Conservation (phyloP, 2,329 filamentous ascomycete genomes). For the Monascus ruber region DNA sequence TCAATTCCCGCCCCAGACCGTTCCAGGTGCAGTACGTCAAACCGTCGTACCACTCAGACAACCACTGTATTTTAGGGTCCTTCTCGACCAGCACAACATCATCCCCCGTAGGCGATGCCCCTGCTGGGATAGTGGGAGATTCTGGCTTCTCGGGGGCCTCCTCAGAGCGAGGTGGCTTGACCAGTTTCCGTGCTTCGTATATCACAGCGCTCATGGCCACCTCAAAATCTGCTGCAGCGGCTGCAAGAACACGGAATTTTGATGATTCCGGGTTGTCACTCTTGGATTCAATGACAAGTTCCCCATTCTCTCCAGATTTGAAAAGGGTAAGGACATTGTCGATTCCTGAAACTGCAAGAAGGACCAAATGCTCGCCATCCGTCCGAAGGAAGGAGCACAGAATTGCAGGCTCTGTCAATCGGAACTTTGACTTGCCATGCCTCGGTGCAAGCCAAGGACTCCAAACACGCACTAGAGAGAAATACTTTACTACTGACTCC, state of each 20-base stretch:
- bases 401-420: conserved; percentile 65
- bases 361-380: conserved; percentile 62
- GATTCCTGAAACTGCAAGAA: conserved; percentile 67
- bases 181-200: conserved; percentile 69
- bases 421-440: conserved; percentile 59
- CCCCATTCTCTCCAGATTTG: conserved; percentile 51
- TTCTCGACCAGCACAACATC: conserved; percentile 34
- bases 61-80: conserved; percentile 45
- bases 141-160: conserved; percentile 7
- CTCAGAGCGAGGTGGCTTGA: conserved; percentile 25
- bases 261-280: conserved; percentile 55
- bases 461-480: conserved; percentile 69
- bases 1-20: conserved; percentile 70
- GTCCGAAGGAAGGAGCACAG: conserved; percentile 64
- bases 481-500: conserved; percentile 59
- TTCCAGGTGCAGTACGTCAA: conserved; percentile 98
- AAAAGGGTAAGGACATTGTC: conserved; percentile 60
- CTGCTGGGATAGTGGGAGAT: conserved; percentile 9
- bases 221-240: conserved; percentile 62
- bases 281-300: conserved; percentile 55
- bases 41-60: conserved; percentile 83
- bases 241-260: conserved; percentile 54
- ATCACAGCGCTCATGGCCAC: conserved; percentile 67
- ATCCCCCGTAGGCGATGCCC: conserved; percentile 22
- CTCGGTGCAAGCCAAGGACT: conserved; percentile 80